These are phyloP conservation scores for Plasmodium inui DNA, from an alignment of 169 alveolate species.

Conservation along the genomic window DNA sequence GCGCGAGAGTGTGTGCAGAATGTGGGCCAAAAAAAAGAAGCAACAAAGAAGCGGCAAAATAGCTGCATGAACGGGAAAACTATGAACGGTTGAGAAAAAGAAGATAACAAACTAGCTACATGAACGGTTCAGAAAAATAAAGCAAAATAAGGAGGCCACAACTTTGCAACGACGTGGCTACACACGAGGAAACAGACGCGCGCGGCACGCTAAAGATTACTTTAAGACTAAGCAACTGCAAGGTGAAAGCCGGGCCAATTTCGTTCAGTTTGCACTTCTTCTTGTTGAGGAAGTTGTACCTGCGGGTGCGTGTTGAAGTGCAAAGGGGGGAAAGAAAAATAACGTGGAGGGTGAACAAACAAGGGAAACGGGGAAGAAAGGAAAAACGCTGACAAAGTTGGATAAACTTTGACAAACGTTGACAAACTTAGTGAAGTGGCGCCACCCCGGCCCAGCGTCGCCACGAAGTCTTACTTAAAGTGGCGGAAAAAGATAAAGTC, in stretches of 20 bases:
- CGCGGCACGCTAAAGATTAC: constrained; percentile 85
- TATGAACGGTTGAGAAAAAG: background rate
- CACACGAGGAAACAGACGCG: background rate
- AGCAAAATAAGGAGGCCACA: background rate
- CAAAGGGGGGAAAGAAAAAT: background rate
- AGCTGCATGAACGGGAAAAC: background rate
- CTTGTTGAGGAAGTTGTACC: constrained; percentile 84
- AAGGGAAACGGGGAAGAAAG: background rate
- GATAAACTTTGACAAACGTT: background rate
- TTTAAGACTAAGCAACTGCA: constrained; percentile 95
- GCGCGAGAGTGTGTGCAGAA: background rate
- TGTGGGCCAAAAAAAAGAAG: background rate
- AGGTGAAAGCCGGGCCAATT: constrained; percentile 99
- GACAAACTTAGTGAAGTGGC: background rate
- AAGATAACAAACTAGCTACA: background rate
- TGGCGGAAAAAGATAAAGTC: constrained; percentile 99
- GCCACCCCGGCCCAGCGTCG: background rate
- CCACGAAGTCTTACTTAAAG: constrained; percentile 90
- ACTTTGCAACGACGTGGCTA: background rate
- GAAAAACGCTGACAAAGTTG: background rate
- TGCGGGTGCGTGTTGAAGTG: background rate
- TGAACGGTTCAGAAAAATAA: background rate
- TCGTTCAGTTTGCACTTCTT: constrained; percentile 95
- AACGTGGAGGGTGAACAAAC: background rate
- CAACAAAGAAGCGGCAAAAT: background rate